Percentiles rank a stretch among this genome's conserved stretches.
phyloP scores from a whole-genome alignment of 1,284 basidiomycete species.

The Moesziomyces parantarcticus region DNA sequence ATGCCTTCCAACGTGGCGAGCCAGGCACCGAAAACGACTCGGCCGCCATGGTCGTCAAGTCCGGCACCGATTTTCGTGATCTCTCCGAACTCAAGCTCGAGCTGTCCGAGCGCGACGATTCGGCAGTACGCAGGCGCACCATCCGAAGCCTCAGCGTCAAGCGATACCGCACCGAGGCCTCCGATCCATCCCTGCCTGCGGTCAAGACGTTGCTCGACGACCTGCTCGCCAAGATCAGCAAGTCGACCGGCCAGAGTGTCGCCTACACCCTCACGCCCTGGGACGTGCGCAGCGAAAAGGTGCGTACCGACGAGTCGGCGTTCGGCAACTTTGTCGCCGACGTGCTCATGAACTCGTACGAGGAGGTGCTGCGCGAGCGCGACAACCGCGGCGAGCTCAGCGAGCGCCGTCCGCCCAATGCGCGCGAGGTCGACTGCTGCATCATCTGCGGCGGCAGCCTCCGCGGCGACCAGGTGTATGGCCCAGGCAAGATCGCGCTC shows the following conservation, averaged over 20 bases:
- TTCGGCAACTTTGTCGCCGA: conserved; percentile 91
- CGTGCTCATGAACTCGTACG: conserved; percentile 84
- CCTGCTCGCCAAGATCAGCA: conserved; percentile 78
- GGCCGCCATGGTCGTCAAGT: conserved; percentile 75
- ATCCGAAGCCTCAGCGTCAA: conserved; percentile 77
- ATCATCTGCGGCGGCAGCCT: conserved; percentile 75
- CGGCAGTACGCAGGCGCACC: conserved; percentile 75
- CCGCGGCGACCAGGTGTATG: conserved; percentile 84
- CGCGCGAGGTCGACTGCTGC: conserved; percentile 50
- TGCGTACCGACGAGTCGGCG: conserved; percentile 79
- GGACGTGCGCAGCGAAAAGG: conserved; percentile 79
- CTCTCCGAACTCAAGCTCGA: conserved; percentile 79
- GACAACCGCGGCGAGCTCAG: conserved; percentile 70
- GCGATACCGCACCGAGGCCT: conserved; percentile 75
- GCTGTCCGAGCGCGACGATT: conserved; percentile 74
- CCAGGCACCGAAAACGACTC: conserved; percentile 81
- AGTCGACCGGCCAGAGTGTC: conserved; percentile 74
- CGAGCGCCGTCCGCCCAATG: conserved; percentile 17
- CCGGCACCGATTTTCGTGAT: conserved; percentile 90
- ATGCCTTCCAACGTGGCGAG: conserved; percentile 72
- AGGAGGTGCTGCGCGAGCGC: conserved; percentile 76
- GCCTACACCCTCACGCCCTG: conserved; percentile 78
- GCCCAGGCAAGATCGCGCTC: conserved; percentile 79
- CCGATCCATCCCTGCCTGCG: conserved; percentile 73
- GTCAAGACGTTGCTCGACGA: conserved; percentile 76